Base-by-base conservation (phyloP, 495 filamentous ascomycete genomes). In the Podospora tetraspora region DNA sequence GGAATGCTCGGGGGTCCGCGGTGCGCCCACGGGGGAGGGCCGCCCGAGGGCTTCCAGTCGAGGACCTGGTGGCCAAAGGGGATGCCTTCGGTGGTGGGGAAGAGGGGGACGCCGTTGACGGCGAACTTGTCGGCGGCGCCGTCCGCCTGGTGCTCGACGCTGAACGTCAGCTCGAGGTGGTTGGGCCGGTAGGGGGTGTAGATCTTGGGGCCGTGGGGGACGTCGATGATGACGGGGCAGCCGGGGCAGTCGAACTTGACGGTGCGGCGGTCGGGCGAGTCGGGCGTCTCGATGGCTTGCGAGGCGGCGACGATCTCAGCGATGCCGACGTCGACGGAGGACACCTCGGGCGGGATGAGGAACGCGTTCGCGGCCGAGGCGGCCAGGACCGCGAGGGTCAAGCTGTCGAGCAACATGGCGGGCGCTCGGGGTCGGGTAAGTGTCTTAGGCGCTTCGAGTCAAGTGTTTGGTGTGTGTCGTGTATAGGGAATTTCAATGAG, bases 71-170 rank as follows among this genome's bases (percentile, higher is more conserved):
- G 3, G 34, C 64, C 23, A 82, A 78, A 66, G 12, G 75, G 74
- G 61, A 52, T 52, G 43, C 43, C 43, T n/a, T 80, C 73, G 8
- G 73, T 61, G 29, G 75, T 71, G 21, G 82, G 82, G 56, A 79
- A 83, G 12, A 84, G 73, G 64, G 81, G 78, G 59, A 80, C 79
- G 58, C 75, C 79, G 71, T 83, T 84, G n/a, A 83, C 30, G 30
- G 79, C 66, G 13, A 84, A 74, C 8, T 76, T 73, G 59, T 82
- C 78, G 23, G 37, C 34, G 34, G 37, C 43, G 19, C 57, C 61
- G 57, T 71, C 72, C 9, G 69, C 65, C 19, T 68, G 71, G 59
- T 76, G 34, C 37, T 80, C 77, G 67, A 83, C 62, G 66, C 29
- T 69, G 67, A 84, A 82, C 52, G 73, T 64, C 25, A 84, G 72